Base-by-base conservation (phyloP, 2,329 filamentous ascomycete genomes). In the Aspergillus awamori region DNA sequence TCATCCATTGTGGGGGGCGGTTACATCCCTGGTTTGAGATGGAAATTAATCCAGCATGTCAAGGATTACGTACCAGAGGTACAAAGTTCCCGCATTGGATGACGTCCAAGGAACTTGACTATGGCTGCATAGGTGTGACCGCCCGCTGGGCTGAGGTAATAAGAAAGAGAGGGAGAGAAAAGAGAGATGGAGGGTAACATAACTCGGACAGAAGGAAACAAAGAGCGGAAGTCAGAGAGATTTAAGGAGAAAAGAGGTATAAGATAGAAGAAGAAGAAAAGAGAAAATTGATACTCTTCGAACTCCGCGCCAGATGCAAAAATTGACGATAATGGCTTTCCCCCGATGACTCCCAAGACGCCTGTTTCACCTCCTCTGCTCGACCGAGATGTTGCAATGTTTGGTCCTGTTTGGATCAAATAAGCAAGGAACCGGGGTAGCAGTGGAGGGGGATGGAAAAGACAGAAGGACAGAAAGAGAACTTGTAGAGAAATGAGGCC, bases 261-360 rank as follows among this genome's bases (percentile, higher is more conserved):
- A 65, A 61, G 60, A 30, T 30, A 58, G 20, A 20, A 63, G 62
- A 58, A 62, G 57, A 60, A 68, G 61, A 63, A 47, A 48, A 67
- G 11, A 66, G 63, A 61, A 68, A 63, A 60, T 57, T 62, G 24
- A 49, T 15, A 49, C 24, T 43, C 41, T 58, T 53, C 52, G 41
- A 67, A 70, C 66, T 69, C 69, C 67, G 58, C 54, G 51, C 67
- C 70, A 67, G 53, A 75, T 74, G 72, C 71, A 70, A 68, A 65
- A 60, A 62, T 53, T 58, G 52, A 61, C 41, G 43, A 63, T 64
- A 55, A 64, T 60, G 63, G 56, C 59, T 60, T 63, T 55, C 65
- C 55, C 58, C 55, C 58, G 63, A 57, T 63, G 60, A 69, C 65
- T 67, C 68, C 70, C 65, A 66, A 64, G 70, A 74, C 73, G 72